Evolutionary conservation across 2,329 filamentous ascomycete genomes (phyloP).

Genomic region (Allantophomopsis lycopodina): DNA sequence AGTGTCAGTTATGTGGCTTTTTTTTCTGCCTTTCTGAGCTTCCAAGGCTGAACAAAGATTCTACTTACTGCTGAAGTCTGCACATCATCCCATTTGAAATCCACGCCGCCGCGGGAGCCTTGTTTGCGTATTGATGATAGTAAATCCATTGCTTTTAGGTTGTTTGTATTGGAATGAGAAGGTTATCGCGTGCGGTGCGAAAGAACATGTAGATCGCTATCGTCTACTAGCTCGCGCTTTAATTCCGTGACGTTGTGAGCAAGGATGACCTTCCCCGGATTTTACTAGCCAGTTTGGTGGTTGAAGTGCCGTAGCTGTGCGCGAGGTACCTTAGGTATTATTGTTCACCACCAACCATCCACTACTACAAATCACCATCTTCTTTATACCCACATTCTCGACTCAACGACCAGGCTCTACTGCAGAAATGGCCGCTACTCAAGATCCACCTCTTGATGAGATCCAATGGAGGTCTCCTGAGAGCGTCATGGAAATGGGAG

Average conservation of each 20-base stretch:
- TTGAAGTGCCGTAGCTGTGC: not conserved
- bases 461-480: conserved; percentile 49
- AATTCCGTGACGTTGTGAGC: no score
- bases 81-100: conserved; percentile 96
- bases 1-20: conserved; percentile 17
- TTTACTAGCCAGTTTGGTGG: not conserved
- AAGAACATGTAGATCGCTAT: no score
- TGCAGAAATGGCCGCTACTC: conserved; percentile 26
- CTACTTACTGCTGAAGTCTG: conserved; percentile 41
- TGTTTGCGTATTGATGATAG: conserved; percentile 81
- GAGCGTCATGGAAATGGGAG: conserved; percentile 30
- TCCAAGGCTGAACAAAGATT: no score
- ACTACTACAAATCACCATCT: no score
- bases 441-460: conserved; percentile 46
- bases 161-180: no score
- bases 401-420: no score
- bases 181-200: no score
- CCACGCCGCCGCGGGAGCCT: conserved; percentile 83
- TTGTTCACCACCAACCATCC: no score
- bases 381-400: no score
- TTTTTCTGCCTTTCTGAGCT: no score
- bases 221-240: no score
- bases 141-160: conserved; percentile 59
- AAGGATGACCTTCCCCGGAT: not conserved
- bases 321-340: no score